Evolutionary conservation across 495 filamentous ascomycete species (phyloP), one percentile per base, ranked within the genome.

Genomic region (Lasiosphaeria hispida): DNA sequence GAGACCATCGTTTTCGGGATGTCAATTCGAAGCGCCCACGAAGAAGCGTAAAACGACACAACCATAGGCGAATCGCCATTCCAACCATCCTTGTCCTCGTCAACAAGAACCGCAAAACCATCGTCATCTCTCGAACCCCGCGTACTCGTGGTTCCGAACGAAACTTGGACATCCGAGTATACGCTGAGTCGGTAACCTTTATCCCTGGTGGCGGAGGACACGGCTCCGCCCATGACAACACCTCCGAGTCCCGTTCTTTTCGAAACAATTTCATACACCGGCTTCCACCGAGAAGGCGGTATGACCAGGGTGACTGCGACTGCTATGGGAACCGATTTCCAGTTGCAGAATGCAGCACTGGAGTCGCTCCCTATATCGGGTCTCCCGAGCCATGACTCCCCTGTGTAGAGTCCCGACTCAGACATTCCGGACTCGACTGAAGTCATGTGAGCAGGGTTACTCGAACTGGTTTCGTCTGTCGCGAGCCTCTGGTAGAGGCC

Each of bases 291-390:
- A 10, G 35, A 47, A 5, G 64, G 51, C 17, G 75, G 72, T 17
- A 78, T 59, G 3, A 64, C 59, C 30, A 77, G 56, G 6, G 74
- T 77, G 14, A 77, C 58, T 17, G 68, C 72, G 14, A 77, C 58
- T 14, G 61, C 54, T 2, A 59, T 15, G 0, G 74, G 76, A 8
- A 75, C 64, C 10, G 65, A 15, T 1, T 61, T 56, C 75, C 76
- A 79, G 14, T 62, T 60, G 14, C 42, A 48, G 54, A 65, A 58
- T 5, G 42, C 19, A 3, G 56, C 45, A 17, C 37, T 13, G 11
- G 53, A 35, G 33, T 35, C 30, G n/a, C 52, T 40, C 10, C 11
- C 10, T 52, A 15, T 14, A 40, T 17, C 11, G 10, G 41, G 19
- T 9, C 51, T 42, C 23, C 42, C 9, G 14, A 13, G 44, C 43